These are phyloP conservation scores for Trichoderma simmonsii DNA, from an alignment of 2,329 filamentous ascomycete genomes.

Conservation along the genomic window DNA sequence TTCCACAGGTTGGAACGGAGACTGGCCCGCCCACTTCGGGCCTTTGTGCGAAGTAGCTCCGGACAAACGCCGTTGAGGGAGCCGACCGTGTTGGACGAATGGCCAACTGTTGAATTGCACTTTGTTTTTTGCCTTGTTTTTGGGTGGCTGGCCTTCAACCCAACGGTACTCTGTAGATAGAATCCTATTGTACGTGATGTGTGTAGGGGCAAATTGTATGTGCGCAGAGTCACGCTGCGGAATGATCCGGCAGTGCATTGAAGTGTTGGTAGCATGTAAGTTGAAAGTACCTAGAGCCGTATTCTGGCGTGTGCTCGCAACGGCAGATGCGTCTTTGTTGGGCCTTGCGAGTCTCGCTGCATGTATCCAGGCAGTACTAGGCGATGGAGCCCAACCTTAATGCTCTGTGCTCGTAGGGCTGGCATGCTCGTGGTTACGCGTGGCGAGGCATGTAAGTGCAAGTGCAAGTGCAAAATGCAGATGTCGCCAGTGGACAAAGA, in stretches of 20 bases:
- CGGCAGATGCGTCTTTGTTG: neutral
- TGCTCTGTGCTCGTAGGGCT: slow-evolving; percentile 1
- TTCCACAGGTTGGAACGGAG: slow-evolving; percentile 16
- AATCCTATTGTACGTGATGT: neutral
- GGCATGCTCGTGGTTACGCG: slow-evolving; percentile 3
- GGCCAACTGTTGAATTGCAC: neutral
- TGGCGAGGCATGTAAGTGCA: neutral
- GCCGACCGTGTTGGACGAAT: neutral
- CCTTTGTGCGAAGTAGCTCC: slow-evolving; percentile 14
- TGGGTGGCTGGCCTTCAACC: neutral
- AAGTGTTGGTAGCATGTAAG: neutral
- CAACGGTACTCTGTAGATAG: neutral
- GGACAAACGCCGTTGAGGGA: slow-evolving; percentile 10
- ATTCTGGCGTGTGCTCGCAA: neutral
- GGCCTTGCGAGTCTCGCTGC: neutral
- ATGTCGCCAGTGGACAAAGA: neutral
- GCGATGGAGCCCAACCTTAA: neutral
- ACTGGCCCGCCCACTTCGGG: slow-evolving; percentile 12
- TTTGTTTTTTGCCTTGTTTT: neutral
- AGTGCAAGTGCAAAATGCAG: neutral
- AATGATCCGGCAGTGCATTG: neutral
- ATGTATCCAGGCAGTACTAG: neutral
- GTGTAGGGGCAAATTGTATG: neutral
- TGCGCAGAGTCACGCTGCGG: neutral
- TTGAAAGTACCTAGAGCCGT: neutral